Evolutionary conservation across 306 rosid species (phyloP), one percentile per base, ranked within the genome.

Genomic region (Urtica urens): DNA sequence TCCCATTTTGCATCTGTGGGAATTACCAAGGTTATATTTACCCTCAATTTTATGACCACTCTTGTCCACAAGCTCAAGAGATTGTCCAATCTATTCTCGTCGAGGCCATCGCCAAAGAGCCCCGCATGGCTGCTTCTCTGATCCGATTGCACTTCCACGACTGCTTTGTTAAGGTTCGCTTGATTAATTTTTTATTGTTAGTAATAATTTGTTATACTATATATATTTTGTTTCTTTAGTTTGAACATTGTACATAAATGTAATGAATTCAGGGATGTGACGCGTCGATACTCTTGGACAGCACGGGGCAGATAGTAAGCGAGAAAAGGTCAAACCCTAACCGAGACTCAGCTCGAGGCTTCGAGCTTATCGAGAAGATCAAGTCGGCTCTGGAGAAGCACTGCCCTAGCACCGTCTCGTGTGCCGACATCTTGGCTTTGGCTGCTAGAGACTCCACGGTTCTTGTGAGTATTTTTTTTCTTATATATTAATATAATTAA

Each of bases 401-500:
- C 62, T 90, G 95, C 38, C 99, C 95, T 43, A 65, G 59, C 18
- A 77, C 73, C 6, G 94, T 90, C 18, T 90, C 95, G 40, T 81
- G 99, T 67, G 99, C 99, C 57, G 99, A 90, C 57, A 71, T 90
- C 41, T 33, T 85, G 58, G 76, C 99, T 54, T 41, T 85, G 7
- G 81, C 79, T 59, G 99, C 99, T 3, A 81, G 94, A 75, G 95
- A 90, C 55, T 85, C 94, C 13, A 82, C 93, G 52, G 85, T 73
- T 49, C 67, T 79, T 23, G 95, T 90, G 51, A 57, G 81, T 66
- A 16, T 35, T 13, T 9, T 35, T 9, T 35, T 35, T 35, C n/a
- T 35, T 4, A 10, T 35, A 9, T 35, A 9, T 46, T 15, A 68
- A 22, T 9, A 6, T 37, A 37, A 10, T 48, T 22, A 20, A 23